Evolutionary conservation across 1,139 yeast species (phyloP).

Genomic region (Spencermartinsiella ligniputridi): DNA sequence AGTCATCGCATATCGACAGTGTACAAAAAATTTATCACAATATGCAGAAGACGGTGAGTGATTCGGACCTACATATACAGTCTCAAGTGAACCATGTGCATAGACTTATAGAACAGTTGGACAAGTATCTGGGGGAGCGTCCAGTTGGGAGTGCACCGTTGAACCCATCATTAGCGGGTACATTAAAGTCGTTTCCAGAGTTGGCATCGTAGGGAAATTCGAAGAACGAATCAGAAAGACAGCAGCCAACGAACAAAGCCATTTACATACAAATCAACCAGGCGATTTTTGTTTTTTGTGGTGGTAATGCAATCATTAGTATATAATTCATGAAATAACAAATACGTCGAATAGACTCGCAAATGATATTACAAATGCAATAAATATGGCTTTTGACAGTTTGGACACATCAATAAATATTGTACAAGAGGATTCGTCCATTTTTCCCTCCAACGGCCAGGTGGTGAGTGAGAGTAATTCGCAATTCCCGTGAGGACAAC

Average conservation of each 20-base stretch:
- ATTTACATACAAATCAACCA: too few species aligned
- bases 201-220: too few species aligned
- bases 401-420: slow-evolving; percentile 29
- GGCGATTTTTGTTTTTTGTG: too few species aligned
- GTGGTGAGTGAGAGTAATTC: slow-evolving; percentile 23
- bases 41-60: slow-evolving; percentile 16
- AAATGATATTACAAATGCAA: too few species aligned
- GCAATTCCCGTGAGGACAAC: neutral
- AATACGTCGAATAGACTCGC: too few species aligned
- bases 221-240: too few species aligned
- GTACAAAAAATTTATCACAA: slow-evolving; percentile 19
- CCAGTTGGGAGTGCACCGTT: slow-evolving; percentile 7
- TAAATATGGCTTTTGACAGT: too few species aligned
- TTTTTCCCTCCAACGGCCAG: slow-evolving; percentile 38
- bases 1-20: slow-evolving; percentile 20
- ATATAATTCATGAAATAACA: too few species aligned
- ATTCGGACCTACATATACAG: slow-evolving; percentile 12
- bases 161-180: neutral
- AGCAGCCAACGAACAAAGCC: too few species aligned
- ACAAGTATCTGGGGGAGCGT: neutral
- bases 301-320: too few species aligned
- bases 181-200: neutral
- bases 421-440: slow-evolving; percentile 34
- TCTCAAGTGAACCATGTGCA: slow-evolving; percentile 12
- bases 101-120: slow-evolving; percentile 8